Conservation (phyloP, 495 filamentous ascomycete genomes). For the Corynascus novoguineensis region DNA sequence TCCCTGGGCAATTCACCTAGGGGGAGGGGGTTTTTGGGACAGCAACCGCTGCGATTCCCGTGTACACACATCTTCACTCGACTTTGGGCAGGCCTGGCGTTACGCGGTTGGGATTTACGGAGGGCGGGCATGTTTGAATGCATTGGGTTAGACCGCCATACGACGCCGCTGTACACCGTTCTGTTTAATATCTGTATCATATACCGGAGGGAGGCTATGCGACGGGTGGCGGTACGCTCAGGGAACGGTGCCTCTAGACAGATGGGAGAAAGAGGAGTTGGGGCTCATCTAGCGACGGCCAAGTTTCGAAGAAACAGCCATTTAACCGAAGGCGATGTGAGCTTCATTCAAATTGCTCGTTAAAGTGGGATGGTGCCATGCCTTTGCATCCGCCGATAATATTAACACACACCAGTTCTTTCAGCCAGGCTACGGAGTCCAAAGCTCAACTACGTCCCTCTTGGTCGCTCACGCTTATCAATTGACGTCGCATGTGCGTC, state of each 20-base stretch:
- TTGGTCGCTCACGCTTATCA: too few species aligned
- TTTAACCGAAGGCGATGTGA: too few species aligned
- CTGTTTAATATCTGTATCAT: slow-evolving; percentile 10
- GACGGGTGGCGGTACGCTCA: not conserved
- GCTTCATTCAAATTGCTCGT: too few species aligned
- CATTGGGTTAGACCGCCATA: slow-evolving; percentile 8
- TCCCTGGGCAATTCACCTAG: not conserved
- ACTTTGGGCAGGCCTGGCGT: slow-evolving; percentile 45
- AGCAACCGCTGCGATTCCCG: not conserved
- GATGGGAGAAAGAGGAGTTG: not conserved
- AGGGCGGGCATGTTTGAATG: not conserved
- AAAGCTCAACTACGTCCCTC: too few species aligned
- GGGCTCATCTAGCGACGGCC: not conserved
- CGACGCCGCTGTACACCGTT: slow-evolving; percentile 1
- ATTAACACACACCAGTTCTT: too few species aligned
- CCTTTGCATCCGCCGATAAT: too few species aligned
- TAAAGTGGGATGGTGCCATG: too few species aligned
- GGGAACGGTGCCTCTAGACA: slow-evolving; percentile 5
- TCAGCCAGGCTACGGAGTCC: too few species aligned
- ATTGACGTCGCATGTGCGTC: too few species aligned
- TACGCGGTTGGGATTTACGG: slow-evolving; percentile 17
- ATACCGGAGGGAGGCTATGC: not conserved
- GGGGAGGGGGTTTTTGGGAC: not conserved
- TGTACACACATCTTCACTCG: slow-evolving; percentile 41
- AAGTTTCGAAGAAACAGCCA: not conserved